Percentiles rank a stretch among this genome's conserved stretches.
These are phyloP conservation scores for Atractiella rhizophila DNA, from an alignment of 768 basidiomycete genomes.

Conservation along the genomic window DNA sequence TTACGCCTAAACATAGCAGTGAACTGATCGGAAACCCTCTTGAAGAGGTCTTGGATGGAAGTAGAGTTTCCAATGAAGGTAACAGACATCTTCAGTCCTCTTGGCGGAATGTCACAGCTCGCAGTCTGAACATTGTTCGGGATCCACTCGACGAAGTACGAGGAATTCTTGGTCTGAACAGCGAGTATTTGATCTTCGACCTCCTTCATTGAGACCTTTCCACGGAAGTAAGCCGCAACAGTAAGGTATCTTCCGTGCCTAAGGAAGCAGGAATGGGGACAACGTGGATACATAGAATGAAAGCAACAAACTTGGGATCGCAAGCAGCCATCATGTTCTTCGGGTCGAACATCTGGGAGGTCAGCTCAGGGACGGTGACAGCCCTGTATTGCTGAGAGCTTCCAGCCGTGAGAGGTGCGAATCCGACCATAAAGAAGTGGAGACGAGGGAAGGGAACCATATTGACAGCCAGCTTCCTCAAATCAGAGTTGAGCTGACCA, in stretches of 20 bases:
- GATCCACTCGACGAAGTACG: constrained; percentile 46
- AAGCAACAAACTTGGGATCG: too few relatives aligned
- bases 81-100: constrained; percentile 30
- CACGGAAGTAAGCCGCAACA: constrained; percentile 93
- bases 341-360: constrained; percentile 97
- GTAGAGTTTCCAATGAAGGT: constrained; percentile 20
- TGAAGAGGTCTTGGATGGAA: constrained; percentile 80
- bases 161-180: constrained; percentile 34
- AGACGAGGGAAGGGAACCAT: constrained; percentile 59
- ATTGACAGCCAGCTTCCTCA: constrained; percentile 95
- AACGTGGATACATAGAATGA: too few relatives aligned
- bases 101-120: constrained; percentile 91
- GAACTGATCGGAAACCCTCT: constrained; percentile 95
- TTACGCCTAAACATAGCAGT: constrained; percentile 75
- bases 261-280: constrained; percentile 92
- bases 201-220: constrained; percentile 99
- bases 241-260: constrained; percentile 94
- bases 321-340: constrained; percentile 58
- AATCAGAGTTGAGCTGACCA: constrained; percentile 95
- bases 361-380: constrained; percentile 88
- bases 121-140: constrained; percentile 96
- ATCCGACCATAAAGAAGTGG: constrained; percentile 98
- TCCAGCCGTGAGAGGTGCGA: constrained; percentile 72
- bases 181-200: constrained; percentile 98
- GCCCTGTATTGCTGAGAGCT: constrained; percentile 66